Conservation (phyloP, 768 basidiomycete species). For the Baorangia bicolor region DNA sequence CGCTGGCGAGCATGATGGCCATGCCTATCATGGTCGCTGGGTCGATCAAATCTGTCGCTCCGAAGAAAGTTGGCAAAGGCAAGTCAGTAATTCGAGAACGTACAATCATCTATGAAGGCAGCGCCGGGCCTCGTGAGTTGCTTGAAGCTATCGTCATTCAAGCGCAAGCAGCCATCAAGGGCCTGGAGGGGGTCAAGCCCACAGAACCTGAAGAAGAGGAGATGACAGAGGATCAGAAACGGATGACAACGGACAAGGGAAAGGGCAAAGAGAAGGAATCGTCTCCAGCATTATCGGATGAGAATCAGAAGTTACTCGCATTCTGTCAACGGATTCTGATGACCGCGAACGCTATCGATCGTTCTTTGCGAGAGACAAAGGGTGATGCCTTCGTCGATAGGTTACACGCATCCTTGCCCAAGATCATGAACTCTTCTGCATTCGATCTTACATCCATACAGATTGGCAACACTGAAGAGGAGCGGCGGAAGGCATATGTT, state of each 20-base stretch:
- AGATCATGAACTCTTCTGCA: constrained; percentile 54
- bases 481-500: constrained; percentile 65
- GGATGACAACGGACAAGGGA: constrained; percentile 71
- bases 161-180: constrained; percentile 88
- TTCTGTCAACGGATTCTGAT: constrained; percentile 87
- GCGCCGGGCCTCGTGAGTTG: constrained; percentile 86
- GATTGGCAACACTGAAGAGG: constrained; percentile 63
- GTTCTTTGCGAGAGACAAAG: constrained; percentile 85
- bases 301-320: constrained; percentile 71
- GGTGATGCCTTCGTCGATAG: constrained; percentile 83
- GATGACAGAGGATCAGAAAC: constrained; percentile 88
- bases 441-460: constrained; percentile 38
- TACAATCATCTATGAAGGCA: constrained; percentile 86
- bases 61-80: constrained; percentile 49
- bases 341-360: constrained; percentile 83
- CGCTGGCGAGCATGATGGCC: constrained; percentile 92
- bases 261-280: constrained; percentile 56
- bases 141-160: constrained; percentile 91
- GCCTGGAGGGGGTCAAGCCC: constrained; percentile 64
- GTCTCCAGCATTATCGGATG: constrained; percentile 51
- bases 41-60: constrained; percentile 60
- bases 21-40: constrained; percentile 93
- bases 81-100: constrained; percentile 69
- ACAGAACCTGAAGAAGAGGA: constrained; percentile 52
- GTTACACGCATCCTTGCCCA: constrained; percentile 73